Evolutionary conservation across 768 basidiomycete species (phyloP), one percentile per base, ranked within the genome.

Genomic region (Cystobasidium ongulense): DNA sequence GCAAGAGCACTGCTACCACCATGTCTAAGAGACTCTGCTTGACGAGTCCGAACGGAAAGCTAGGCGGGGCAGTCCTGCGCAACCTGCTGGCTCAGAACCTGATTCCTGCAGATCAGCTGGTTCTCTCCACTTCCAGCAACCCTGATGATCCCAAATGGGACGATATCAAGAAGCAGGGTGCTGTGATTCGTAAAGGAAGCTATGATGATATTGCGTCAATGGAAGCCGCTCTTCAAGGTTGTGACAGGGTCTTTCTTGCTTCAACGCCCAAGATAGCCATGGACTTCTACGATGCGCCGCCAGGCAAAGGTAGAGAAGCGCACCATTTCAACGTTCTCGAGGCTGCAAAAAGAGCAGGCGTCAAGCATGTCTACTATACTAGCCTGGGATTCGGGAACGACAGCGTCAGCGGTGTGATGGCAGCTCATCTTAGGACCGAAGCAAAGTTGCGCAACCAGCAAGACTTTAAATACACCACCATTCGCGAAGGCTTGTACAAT

Each of bases 211-310:
- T 8, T 7, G 8, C 53, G 8, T 7, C n/a, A n/a, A 10, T 54
- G 53, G 29, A n/a, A 54, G 29, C 21, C 11, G 53, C 53, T n/a
- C 29, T 54, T 7, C 53, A 54, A 23, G 53, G n/a, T 23, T 54
- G 53, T n/a, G 53, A 54, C 53, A 54, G 53, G n/a, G 8, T 54
- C n/a, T 54, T 54, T n/a, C 53, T 54, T n/a, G 53, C n/a, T 7
- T 54, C 53, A 7, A 54, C 53, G 29, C 53, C 53, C n/a, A 54
- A 54, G 53, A 54, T 54, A 7, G 53, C 53, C n/a, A 54, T 54
- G 53, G 53, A 54, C 29, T 54, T 54, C 53, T 54, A 54, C n/a
- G 53, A 54, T n/a, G 53, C 53, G n/a, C 53, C 53, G 29, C n/a
- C 8, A 8, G 53, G 53, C 53, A 54, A 54, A 54, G 53, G 53